Evolutionary conservation across 2,329 filamentous ascomycete species (phyloP).

Genomic region (Neopestalotiopsis sp.): DNA sequence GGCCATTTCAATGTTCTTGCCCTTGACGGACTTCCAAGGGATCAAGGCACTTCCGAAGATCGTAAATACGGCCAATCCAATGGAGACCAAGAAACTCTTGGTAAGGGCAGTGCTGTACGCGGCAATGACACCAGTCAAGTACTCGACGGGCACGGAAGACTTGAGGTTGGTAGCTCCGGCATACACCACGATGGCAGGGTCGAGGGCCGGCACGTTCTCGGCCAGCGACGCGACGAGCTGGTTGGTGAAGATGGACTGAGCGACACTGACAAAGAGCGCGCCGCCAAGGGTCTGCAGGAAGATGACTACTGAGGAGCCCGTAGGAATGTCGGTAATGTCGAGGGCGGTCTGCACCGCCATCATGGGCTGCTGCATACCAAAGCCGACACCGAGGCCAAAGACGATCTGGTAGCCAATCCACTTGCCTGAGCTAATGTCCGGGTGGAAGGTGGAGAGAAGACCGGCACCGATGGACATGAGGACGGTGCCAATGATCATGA

Average conservation of each 20-base stretch:
- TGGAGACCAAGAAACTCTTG: slow-evolving; percentile 47
- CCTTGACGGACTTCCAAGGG: slow-evolving; percentile 64
- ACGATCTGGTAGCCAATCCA: slow-evolving; percentile 53
- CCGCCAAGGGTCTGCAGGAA: slow-evolving; percentile 50
- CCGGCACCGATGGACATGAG: slow-evolving; percentile 41
- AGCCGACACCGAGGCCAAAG: slow-evolving; percentile 45
- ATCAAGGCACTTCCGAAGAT: slow-evolving; percentile 49
- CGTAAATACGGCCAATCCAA: slow-evolving; percentile 50
- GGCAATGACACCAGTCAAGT: slow-evolving; percentile 40
- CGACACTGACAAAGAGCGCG: slow-evolving; percentile 57
- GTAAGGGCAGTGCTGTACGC: slow-evolving; percentile 53
- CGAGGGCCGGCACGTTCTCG: slow-evolving; percentile 40
- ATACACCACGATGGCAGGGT: slow-evolving; percentile 38
- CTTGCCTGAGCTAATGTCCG: slow-evolving; percentile 32
- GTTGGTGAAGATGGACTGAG: slow-evolving; percentile 57
- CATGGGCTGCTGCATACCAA: slow-evolving; percentile 46
- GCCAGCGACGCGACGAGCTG: slow-evolving; percentile 45
- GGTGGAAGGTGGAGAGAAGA: slow-evolving; percentile 44
- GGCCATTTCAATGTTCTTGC: slow-evolving; percentile 48
- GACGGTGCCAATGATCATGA: slow-evolving; percentile 43
- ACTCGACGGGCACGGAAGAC: slow-evolving; percentile 32
- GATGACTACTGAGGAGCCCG: slow-evolving; percentile 39
- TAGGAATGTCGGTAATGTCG: slow-evolving; percentile 33
- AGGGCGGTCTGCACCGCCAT: slow-evolving; percentile 48
- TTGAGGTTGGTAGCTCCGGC: slow-evolving; percentile 46